Evolutionary conservation across 2,329 filamentous ascomycete genomes (phyloP), one percentile per base, ranked within the genome.

Genomic region (Talaromyces sp.): DNA sequence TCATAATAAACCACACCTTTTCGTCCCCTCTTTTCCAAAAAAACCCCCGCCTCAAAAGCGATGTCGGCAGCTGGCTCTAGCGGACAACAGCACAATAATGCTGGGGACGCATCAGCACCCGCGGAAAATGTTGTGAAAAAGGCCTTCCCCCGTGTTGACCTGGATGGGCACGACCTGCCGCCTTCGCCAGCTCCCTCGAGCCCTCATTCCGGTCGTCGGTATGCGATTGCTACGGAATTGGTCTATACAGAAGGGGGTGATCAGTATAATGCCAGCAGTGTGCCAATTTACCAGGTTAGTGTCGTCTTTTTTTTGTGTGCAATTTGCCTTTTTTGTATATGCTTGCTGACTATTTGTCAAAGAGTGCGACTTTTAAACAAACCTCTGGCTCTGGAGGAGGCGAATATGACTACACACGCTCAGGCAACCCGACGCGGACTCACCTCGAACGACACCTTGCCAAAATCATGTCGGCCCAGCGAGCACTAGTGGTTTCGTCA

Each of bases 321-420:
- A 4, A n/a, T 50, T 3, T 31, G 4, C 10, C 36, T 42, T 56
- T 1, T 27, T 16, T 31, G 4, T 3, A 1, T 30, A 6, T 18
- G 3, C 52, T 47, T 18, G 14, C 33, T 30, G 34, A 36, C 57
- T 60, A 57, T 36, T 40, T 1, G 8, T 14, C n/a, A 44, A 42
- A 89, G 84, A 96, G 92, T 56, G 96, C 95, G 56, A 99, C 95
- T 42, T 99, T 99, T 83, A 99, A 99, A 80, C 95, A 98, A 78
- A 86, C 85, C 27, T 91, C 89, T 18, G 89, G 90, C 65, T 83
- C 79, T 53, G 92, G 91, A 63, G 92, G 91, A 63, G 90, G 87
- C 68, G 93, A 98, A 77, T 99, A 98, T 78, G 95, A 99, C 81
- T 99, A 99, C 81, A 98, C 95, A 63, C 91, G 96, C 64, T 98